phyloP scores from a whole-genome alignment of 164 flowering plant genomes.

The Santalum album region DNA sequence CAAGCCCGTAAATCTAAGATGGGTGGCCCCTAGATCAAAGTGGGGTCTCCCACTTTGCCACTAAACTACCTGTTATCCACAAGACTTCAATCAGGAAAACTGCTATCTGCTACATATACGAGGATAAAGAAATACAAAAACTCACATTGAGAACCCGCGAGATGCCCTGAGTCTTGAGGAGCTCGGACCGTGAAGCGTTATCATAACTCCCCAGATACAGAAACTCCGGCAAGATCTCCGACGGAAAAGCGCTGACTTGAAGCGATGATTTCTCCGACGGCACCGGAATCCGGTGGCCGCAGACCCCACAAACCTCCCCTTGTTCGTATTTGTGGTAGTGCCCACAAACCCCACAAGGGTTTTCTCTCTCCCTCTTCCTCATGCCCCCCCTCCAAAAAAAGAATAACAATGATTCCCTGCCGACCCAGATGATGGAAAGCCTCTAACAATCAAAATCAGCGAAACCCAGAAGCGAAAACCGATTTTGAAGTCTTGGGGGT shows the following conservation, averaged over 20 bases:
- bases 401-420: no score
- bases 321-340: constrained; percentile 97
- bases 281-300: constrained; percentile 72
- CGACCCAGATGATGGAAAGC: no score
- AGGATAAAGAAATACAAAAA: not conserved
- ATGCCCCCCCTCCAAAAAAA: constrained; percentile 24
- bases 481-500: no score
- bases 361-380: constrained; percentile 97
- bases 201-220: constrained; percentile 90
- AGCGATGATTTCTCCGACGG: constrained; percentile 27
- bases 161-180: constrained; percentile 85
- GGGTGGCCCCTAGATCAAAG: no score
- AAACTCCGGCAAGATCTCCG: constrained; percentile 84
- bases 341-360: constrained; percentile 92
- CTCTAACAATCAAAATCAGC: no score
- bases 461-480: no score
- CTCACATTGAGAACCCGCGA: constrained; percentile 82
- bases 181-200: constrained; percentile 86
- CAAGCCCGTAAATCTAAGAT: no score
- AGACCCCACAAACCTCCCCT: constrained; percentile 85
- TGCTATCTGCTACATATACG: no score
- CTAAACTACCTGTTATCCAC: no score
- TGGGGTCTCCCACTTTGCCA: no score
- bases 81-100: no score
- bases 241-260: constrained; percentile 69